phyloP scores from a whole-genome alignment of 768 basidiomycete species.

The Lentinus tigrinus region DNA sequence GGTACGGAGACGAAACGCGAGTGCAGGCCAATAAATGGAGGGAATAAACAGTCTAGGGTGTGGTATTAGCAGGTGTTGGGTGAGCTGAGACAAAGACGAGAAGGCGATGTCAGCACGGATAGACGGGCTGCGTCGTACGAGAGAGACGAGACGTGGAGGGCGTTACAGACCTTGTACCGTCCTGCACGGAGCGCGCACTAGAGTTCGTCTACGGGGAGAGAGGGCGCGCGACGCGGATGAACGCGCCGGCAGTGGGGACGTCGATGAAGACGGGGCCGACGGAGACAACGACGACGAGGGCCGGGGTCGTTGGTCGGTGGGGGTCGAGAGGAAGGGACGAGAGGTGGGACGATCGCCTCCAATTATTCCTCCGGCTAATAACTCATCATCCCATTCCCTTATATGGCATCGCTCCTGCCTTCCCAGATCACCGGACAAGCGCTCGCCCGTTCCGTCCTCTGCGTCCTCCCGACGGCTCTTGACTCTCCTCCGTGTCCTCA shows the following conservation, averaged over 20 bases:
- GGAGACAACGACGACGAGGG: neutral
- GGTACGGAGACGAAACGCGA: neutral
- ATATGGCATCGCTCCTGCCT: slow-evolving; percentile 6
- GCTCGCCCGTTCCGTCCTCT: neutral
- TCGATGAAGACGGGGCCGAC: slow-evolving; percentile 11
- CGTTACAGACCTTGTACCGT: slow-evolving; percentile 1
- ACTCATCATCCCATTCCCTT: slow-evolving; percentile 6
- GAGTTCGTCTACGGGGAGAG: slow-evolving; percentile 3
- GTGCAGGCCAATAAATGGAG: slow-evolving; percentile 11
- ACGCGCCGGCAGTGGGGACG: slow-evolving; percentile 14
- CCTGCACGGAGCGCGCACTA: neutral
- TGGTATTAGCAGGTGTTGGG: slow-evolving; percentile 8
- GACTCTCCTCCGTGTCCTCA: neutral
- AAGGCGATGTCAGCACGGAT: neutral
- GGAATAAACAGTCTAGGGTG: slow-evolving; percentile 16
- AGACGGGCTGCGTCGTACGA: neutral
- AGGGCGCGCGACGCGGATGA: slow-evolving; percentile 12
- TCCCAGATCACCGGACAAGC: slow-evolving; percentile 1
- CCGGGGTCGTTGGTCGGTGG: slow-evolving; percentile 2
- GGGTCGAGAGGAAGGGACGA: slow-evolving; percentile 3
- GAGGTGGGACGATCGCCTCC: slow-evolving; percentile 17
- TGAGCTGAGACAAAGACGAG: neutral
- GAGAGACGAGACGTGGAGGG: neutral
- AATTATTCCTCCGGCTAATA: slow-evolving; percentile 16
- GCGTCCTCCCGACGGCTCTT: neutral